Evolutionary conservation across 108 stramenopile species (phyloP).

Genomic region (Pseudonitzschia multistriata): DNA sequence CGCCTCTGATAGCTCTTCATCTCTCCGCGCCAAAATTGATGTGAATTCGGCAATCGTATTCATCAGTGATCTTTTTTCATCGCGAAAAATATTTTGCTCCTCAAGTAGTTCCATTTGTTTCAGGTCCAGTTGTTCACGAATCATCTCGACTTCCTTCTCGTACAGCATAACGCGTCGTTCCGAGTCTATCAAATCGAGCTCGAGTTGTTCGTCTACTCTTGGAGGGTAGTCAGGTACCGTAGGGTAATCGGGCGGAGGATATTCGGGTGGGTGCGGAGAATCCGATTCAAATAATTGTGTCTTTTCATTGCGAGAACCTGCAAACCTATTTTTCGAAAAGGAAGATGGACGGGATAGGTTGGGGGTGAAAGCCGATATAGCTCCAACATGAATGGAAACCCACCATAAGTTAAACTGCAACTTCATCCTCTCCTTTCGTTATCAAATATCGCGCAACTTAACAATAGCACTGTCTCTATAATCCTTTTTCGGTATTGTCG

Average conservation of each 20-base stretch:
- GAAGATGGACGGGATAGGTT: not conserved
- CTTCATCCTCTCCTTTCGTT: not conserved
- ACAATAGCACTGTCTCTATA: not conserved
- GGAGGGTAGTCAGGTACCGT: conserved; percentile 16
- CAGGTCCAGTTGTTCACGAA: conserved; percentile 31
- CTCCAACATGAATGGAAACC: conserved; percentile 1
- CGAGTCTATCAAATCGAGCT: conserved; percentile 26
- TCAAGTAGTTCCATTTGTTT: conserved; percentile 30
- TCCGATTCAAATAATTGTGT: not conserved
- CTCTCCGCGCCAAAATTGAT: conserved; percentile 20
- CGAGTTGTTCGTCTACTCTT: conserved; percentile 24
- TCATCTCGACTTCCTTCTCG: conserved; percentile 34
- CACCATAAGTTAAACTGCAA: not conserved
- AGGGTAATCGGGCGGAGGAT: not conserved
- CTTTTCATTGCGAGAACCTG: too few relatives aligned
- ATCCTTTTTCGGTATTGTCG: not conserved
- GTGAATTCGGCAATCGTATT: conserved; percentile 39
- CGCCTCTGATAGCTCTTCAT: conserved; percentile 24
- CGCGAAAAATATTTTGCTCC: conserved; percentile 30
- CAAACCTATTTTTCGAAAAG: too few relatives aligned
- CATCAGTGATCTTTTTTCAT: conserved; percentile 36
- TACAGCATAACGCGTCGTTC: conserved; percentile 28
- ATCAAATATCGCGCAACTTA: not conserved
- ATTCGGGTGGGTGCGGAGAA: not conserved
- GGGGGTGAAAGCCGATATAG: not conserved